Conservation (phyloP, 2,329 filamentous ascomycete species). For the Lachnellula subtilissima region DNA sequence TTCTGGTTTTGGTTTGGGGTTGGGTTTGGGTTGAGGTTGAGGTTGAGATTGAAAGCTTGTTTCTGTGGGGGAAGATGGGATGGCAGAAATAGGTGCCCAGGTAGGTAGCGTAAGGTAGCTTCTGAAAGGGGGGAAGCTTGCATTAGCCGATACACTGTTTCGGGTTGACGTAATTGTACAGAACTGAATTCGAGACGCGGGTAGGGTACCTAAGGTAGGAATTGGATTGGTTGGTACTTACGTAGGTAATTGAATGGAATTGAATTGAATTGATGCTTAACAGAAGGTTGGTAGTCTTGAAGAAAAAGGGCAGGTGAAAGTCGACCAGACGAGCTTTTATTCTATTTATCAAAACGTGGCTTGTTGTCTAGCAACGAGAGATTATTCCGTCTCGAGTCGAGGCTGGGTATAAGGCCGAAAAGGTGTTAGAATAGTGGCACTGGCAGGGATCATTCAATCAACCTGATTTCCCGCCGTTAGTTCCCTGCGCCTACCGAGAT, state of each 20-base stretch:
- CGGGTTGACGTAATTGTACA: constrained; percentile 13
- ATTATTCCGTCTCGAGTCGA: constrained; percentile 15
- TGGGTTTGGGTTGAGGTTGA: neutral
- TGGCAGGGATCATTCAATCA: constrained; percentile 3
- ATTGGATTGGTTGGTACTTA: neutral
- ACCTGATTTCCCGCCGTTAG: neutral
- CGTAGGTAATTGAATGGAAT: neutral
- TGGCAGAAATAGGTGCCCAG: too few relatives aligned
- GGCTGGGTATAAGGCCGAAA: neutral
- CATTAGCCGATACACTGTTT: constrained; percentile 1
- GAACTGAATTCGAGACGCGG: neutral
- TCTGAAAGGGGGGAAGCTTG: constrained; percentile 1
- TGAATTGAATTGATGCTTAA: neutral
- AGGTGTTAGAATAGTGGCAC: neutral
- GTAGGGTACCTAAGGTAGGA: too few relatives aligned
- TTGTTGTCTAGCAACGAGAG: constrained; percentile 10
- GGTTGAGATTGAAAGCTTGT: neutral
- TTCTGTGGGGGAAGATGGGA: neutral
- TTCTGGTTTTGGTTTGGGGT: too few relatives aligned
- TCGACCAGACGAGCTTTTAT: neutral
- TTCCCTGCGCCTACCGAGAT: neutral
- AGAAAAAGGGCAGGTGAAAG: neutral
- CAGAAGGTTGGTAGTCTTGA: neutral
- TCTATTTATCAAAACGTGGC: constrained; percentile 7
- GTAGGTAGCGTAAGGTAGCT: neutral